A percentile compares a stretch with the other conserved stretches of the same genome.
phyloP scores from a whole-genome alignment of 129 eudicot species.

The Arctium lappa region DNA sequence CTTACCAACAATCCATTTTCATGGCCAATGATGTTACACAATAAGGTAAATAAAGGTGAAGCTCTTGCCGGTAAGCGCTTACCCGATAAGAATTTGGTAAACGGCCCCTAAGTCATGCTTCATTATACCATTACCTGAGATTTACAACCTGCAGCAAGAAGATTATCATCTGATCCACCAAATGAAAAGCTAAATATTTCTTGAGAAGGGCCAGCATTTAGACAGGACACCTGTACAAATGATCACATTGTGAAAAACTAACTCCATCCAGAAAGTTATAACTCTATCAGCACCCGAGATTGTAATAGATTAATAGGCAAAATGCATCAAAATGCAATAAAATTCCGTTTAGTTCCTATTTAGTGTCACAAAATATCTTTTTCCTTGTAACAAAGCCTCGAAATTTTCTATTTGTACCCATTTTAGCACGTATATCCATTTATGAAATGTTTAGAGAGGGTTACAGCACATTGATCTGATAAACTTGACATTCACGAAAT shows the following conservation, averaged over 20 bases:
- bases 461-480: too few relatives aligned
- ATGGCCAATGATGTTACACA: too few relatives aligned
- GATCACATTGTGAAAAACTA: neutral
- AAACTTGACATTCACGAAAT: too few relatives aligned
- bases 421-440: too few relatives aligned
- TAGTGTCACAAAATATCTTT: too few relatives aligned
- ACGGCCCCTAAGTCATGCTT: neutral
- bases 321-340: neutral
- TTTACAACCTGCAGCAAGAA: slow-evolving; percentile 94
- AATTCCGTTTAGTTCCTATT: neutral
- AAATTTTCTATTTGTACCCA: too few relatives aligned
- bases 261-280: neutral
- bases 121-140: slow-evolving; percentile 57
- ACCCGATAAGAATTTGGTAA: too few relatives aligned
- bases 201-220: slow-evolving; percentile 72
- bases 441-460: too few relatives aligned
- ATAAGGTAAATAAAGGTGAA: too few relatives aligned
- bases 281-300: neutral
- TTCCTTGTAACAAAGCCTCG: neutral
- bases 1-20: too few relatives aligned
- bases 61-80: too few relatives aligned
- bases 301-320: neutral
- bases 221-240: slow-evolving; percentile 57
- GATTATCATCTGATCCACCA: slow-evolving; percentile 69
- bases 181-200: slow-evolving; percentile 87